Base-by-base conservation (phyloP, 768 basidiomycete genomes). In the Naganishia friedmannii region DNA sequence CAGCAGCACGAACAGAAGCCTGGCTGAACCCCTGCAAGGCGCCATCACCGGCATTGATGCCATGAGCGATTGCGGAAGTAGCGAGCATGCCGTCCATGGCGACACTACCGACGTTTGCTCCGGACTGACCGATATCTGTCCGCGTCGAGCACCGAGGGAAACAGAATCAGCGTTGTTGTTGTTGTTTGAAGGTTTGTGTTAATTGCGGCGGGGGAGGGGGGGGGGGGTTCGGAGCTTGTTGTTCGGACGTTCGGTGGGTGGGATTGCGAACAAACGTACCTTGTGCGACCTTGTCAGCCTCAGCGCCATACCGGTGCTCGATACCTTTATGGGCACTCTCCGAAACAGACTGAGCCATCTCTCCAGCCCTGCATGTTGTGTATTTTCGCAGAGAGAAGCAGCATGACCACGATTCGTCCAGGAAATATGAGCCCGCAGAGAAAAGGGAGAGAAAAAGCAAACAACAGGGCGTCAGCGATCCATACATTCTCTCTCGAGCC, bases 251-350 rank as follows among this genome's bases (percentile, higher is more conserved):
- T 8, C 7, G 15, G 15, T 15, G 42, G 9, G 42, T 17, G 15
- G 53, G 53, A 53, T 6, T 15, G 53, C n/a, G n/a, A n/a, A n/a
- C n/a, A 37, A 37, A 23, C 76, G 70, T 65, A 80, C 79, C 75
- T 68, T 77, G 72, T 28, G 79, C 79, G 13, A 77, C 77, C 3
- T 51, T 42, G 28, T 78, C 77, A 10, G 75, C 73, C 55, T 77
- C 72, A 63, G 71, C 74, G 15, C 78, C 78, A 60, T 72, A 77
- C 58, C 77, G 74, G 56, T 78, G 75, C 42, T 77, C 74, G 3
- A 80, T 72, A n/a, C 74, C 77, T 57, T 71, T 71, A 54, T 80
- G 77, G 12, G 75, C 74, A 53, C 76, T 78, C 29, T 75, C 73
- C 32, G 77, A 75, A 29, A 75, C 60, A 29, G 74, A 74, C 12